A percentile compares a stretch with the other conserved stretches of the same genome.
phyloP scores from a whole-genome alignment of 305 asterid genomes.

The Rubia tinctorum region DNA sequence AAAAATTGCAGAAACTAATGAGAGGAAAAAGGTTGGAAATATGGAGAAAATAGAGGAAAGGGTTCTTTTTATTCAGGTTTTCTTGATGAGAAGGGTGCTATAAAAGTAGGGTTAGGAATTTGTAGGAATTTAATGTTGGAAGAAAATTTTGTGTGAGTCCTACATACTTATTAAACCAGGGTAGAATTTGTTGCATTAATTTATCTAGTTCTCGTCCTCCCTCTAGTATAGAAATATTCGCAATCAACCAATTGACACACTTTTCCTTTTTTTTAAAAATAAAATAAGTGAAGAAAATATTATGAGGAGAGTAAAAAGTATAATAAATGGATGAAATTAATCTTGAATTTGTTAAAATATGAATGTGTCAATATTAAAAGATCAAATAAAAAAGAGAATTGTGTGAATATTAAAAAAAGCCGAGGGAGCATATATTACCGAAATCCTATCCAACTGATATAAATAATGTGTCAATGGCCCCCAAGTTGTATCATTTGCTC shows the following conservation, averaged over 20 bases:
- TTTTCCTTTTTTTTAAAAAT: too few relatives aligned
- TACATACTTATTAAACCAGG: conserved; percentile 10
- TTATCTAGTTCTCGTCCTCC: background rate
- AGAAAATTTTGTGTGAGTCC: conserved; percentile 14
- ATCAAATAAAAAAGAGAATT: too few relatives aligned
- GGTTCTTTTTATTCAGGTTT: background rate
- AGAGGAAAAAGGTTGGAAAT: conserved; percentile 1
- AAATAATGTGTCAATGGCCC: conserved; percentile 1
- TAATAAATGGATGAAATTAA: too few relatives aligned
- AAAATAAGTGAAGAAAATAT: too few relatives aligned
- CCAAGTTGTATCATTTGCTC: background rate
- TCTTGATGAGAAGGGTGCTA: conserved; percentile 12
- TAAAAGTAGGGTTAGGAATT: conserved; percentile 17
- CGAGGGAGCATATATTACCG: background rate
- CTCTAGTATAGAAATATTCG: too few relatives aligned
- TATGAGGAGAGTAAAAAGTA: too few relatives aligned
- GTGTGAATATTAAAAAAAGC: too few relatives aligned
- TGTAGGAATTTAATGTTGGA: background rate
- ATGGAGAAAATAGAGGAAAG: background rate
- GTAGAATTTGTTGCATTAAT: background rate
- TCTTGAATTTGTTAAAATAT: too few relatives aligned
- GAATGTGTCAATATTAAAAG: too few relatives aligned
- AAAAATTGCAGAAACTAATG: background rate
- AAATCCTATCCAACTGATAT: background rate
- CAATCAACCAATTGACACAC: too few relatives aligned